A percentile compares a stretch with the other conserved stretches of the same genome.
These are phyloP conservation scores for Sporothrix schenckii DNA, from an alignment of 2,329 filamentous ascomycete species.

Conservation along the genomic window DNA sequence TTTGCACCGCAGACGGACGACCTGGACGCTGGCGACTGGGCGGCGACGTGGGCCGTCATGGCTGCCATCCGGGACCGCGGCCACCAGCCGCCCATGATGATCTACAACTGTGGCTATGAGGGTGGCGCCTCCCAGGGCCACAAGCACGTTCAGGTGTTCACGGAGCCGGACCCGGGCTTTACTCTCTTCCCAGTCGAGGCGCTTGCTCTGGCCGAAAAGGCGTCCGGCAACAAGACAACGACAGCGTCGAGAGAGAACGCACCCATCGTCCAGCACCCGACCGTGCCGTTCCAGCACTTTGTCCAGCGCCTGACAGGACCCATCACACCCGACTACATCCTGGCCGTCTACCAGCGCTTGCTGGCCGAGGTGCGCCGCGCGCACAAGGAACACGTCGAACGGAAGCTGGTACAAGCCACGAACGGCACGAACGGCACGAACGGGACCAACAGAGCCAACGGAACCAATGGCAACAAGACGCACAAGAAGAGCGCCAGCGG, in stretches of 20 bases:
- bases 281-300: slow-evolving; percentile 37
- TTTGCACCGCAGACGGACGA: slow-evolving; percentile 46
- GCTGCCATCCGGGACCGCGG: slow-evolving; percentile 34
- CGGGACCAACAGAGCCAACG: slow-evolving; percentile 3
- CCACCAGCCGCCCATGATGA: slow-evolving; percentile 42
- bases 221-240: background rate
- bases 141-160: slow-evolving; percentile 51
- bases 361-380: slow-evolving; percentile 32
- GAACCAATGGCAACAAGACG: background rate
- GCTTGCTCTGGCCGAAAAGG: background rate
- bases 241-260: background rate
- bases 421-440: slow-evolving; percentile 10
- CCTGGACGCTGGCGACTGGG: slow-evolving; percentile 45
- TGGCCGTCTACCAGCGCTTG: slow-evolving; percentile 36
- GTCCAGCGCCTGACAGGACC: slow-evolving; percentile 31
- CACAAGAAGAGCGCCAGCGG: slow-evolving; percentile 21
- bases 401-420: background rate
- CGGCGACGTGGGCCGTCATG: slow-evolving; percentile 46
- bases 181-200: slow-evolving; percentile 37
- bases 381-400: slow-evolving; percentile 32
- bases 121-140: slow-evolving; percentile 49
- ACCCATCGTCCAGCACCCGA: slow-evolving; percentile 33
- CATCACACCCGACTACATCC: slow-evolving; percentile 29
- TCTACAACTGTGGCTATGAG: slow-evolving; percentile 52
- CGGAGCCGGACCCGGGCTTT: slow-evolving; percentile 39